Conservation (phyloP, 2,329 filamentous ascomycete genomes). For the Colletotrichum sp. region DNA sequence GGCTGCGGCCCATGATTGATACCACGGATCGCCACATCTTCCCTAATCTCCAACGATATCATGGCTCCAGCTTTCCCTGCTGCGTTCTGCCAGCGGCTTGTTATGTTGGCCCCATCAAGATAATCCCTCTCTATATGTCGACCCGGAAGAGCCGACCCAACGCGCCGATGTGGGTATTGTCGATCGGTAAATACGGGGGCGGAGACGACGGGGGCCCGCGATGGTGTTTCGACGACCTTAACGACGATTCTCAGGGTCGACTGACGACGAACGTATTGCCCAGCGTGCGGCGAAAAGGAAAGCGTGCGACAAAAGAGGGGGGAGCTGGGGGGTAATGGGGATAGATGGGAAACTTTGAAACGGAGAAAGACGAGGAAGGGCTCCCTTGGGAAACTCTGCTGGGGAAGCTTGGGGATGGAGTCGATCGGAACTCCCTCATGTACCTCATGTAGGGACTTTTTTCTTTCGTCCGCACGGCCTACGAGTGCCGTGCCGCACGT, state of each 20-base stretch:
- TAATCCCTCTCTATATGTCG: not conserved
- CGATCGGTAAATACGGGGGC: not conserved
- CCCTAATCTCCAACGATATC: not conserved
- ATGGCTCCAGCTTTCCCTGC: not conserved
- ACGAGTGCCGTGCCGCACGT: not conserved
- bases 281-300: not conserved
- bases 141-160: not conserved
- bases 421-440: not conserved
- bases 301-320: not conserved
- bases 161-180: not conserved
- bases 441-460: not conserved
- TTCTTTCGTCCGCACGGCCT: not conserved
- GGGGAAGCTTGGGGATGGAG: not conserved
- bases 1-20: conserved; percentile 9
- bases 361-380: not conserved
- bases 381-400: not conserved
- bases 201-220: not conserved
- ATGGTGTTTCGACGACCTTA: not conserved
- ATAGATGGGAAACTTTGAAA: not conserved
- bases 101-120: conserved; percentile 5
- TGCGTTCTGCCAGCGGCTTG: not conserved
- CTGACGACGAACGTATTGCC: not conserved
- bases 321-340: not conserved
- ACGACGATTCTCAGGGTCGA: not conserved
- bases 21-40: not conserved